Percentiles rank a stretch among this genome's conserved stretches.
Evolutionary conservation across 768 basidiomycete species (phyloP).

Genomic region (Suillus subaureus): DNA sequence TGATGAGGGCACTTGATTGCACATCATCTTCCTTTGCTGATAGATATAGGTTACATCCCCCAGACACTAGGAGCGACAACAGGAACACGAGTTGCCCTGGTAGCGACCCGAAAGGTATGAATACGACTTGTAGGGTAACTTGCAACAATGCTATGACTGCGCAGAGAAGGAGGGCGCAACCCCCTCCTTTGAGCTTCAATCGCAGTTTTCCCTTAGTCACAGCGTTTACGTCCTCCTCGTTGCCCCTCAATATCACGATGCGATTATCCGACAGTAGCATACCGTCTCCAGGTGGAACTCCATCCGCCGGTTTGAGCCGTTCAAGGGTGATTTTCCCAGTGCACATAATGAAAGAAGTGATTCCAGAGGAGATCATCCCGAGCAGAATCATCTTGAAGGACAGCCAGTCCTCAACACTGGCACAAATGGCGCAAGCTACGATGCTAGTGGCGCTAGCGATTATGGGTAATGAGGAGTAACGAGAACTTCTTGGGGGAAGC

Average conservation of each 20-base stretch:
- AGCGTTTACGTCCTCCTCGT: constrained; percentile 30
- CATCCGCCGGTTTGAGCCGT: constrained; percentile 26
- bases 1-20: constrained; percentile 4
- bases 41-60: constrained; percentile 32
- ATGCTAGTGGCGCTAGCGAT: constrained; percentile 27
- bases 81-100: constrained; percentile 40
- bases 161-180: not conserved
- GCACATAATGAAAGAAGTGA: constrained; percentile 27
- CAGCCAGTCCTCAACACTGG: constrained; percentile 25
- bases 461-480: constrained; percentile 14
- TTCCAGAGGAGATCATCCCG: constrained; percentile 33
- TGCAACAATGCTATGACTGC: constrained; percentile 13
- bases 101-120: constrained; percentile 33
- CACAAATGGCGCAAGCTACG: constrained; percentile 22
- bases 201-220: constrained; percentile 30
- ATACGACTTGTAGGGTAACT: constrained; percentile 32
- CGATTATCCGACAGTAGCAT: constrained; percentile 22
- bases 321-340: constrained; percentile 24
- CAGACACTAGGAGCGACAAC: constrained; percentile 32
- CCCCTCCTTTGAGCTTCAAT: constrained; percentile 21
- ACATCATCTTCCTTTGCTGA: constrained; percentile 15
- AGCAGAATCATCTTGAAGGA: constrained; percentile 30
- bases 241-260: constrained; percentile 29
- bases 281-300: constrained; percentile 31
- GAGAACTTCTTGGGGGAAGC: constrained; percentile 9